These are phyloP conservation scores for Penicillium nordicum DNA, from an alignment of 2,329 filamentous ascomycete species.

Conservation along the genomic window DNA sequence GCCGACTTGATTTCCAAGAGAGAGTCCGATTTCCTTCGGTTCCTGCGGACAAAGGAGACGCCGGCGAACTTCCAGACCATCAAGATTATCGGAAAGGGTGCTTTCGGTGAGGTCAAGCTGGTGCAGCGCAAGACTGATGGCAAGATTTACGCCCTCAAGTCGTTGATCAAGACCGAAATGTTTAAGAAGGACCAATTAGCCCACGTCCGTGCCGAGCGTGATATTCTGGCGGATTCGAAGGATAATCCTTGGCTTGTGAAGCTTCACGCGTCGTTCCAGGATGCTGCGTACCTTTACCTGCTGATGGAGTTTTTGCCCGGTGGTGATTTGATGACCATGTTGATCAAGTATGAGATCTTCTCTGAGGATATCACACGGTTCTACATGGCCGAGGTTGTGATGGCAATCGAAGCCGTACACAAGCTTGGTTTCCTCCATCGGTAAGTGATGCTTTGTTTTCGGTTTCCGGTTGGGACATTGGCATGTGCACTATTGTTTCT, in stretches of 20 bases:
- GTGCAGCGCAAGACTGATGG: slow-evolving; percentile 95
- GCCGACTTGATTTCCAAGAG: slow-evolving; percentile 80
- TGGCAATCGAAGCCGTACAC: slow-evolving; percentile 98
- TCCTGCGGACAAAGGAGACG: slow-evolving; percentile 87
- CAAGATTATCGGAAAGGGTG: slow-evolving; percentile 98
- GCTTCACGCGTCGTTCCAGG: slow-evolving; percentile 96
- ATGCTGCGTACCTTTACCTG: slow-evolving; percentile 94
- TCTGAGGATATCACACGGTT: slow-evolving; percentile 98
- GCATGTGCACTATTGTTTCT: neutral
- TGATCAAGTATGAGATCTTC: slow-evolving; percentile 99
- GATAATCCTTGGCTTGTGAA: slow-evolving; percentile 99
- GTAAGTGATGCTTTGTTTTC: slow-evolving; percentile 51
- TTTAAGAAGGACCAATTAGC: slow-evolving; percentile 98
- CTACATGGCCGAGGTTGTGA: slow-evolving; percentile 96
- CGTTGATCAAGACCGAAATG: slow-evolving; percentile 98
- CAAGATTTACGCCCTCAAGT: slow-evolving; percentile 98
- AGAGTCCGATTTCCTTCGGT: slow-evolving; percentile 89
- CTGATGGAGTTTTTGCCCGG: slow-evolving; percentile 98
- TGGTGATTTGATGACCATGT: slow-evolving; percentile 98
- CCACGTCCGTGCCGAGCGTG: slow-evolving; percentile 94
- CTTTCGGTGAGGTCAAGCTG: slow-evolving; percentile 96
- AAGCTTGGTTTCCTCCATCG: slow-evolving; percentile 98
- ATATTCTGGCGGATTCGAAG: slow-evolving; percentile 91
- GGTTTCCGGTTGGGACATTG: neutral
- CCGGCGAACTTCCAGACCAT: slow-evolving; percentile 93